Evolutionary conservation across 805 yeast species (phyloP), one percentile per base, ranked within the genome.

Genomic region (Myxozyma vanderwaltii): DNA sequence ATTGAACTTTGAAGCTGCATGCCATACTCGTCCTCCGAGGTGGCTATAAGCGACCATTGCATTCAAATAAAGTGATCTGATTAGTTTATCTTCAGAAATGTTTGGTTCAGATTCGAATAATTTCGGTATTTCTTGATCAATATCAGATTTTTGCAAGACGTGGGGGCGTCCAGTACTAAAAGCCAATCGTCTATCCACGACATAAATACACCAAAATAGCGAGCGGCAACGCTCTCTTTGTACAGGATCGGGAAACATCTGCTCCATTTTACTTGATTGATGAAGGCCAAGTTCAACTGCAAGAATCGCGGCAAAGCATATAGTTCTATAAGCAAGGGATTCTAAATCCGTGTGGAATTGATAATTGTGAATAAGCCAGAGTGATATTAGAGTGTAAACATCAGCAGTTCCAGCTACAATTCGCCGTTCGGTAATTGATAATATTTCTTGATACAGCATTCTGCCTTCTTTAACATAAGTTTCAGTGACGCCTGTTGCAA

Each of bases 161-260:
- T 53, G 56, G 7, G 71, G 69, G 7, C 67, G 54, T 12, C 65
- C 66, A 13, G 68, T 56, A 27, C 64, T 66, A 23, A 64, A 51
- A 5, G 70, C 54, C 36, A 68, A 19, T 4, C 69, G 55, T 8
- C 70, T 60, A 33, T 68, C 71, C 51, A 66, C 52, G n/a, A 63
- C 63, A 49, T 66, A 68, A 12, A 68, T 31, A 24, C 63, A 65
- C 71, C 71, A 68, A 52, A 68, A 68, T 23, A 68, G 41, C n/a
- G 51, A 43, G 8, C 67, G 52, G 17, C 54, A 51, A 27, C 63
- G 41, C 41, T 68, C 68, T 23, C 60, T 46, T 21, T 61, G 65
- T 23, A 40, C 53, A 3, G 46, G 59, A 39, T 49, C 58, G 1
- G 63, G 54, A 35, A 55, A 58, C 29, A 35, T 41, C 43, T 36